Percentiles rank a stretch among this genome's conserved stretches.
Evolutionary conservation across 1,139 yeast genomes (phyloP).

Genomic region (Spencermartinsiella ligniputridi): DNA sequence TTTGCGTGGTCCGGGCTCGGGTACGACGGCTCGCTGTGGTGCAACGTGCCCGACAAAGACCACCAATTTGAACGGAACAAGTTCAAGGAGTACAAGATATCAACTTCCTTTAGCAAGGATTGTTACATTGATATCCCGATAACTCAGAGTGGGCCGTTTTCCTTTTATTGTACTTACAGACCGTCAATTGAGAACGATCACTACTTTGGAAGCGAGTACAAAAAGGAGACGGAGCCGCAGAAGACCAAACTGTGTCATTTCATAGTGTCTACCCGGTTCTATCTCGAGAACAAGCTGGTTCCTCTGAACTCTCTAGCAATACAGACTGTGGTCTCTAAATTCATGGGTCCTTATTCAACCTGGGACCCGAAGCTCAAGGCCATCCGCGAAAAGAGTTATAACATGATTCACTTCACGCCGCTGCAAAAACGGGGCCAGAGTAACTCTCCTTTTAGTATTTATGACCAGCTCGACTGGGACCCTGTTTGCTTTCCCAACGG

Average conservation of each 20-base stretch:
- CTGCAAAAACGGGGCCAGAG: conserved; percentile 84
- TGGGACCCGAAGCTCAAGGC: conserved; percentile 67
- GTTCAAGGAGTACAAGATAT: conserved; percentile 50
- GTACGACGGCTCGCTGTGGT: conserved; percentile 65
- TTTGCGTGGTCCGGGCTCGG: conserved; percentile 72
- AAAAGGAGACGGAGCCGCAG: background rate
- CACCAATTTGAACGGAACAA: conserved; percentile 50
- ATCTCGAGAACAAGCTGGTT: conserved; percentile 50
- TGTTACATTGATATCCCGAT: conserved; percentile 57
- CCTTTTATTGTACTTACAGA: conserved; percentile 39
- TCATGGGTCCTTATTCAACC: conserved; percentile 64
- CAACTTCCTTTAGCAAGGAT: conserved; percentile 42
- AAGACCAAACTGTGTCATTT: conserved; percentile 61
- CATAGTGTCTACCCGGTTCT: conserved; percentile 74
- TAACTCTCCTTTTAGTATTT: conserved; percentile 88
- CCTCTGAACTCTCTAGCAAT: conserved; percentile 79
- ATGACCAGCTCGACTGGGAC: conserved; percentile 79
- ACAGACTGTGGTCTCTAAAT: conserved; percentile 84
- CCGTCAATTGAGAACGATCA: conserved; percentile 21
- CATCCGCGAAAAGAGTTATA: conserved; percentile 73
- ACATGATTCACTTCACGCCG: conserved; percentile 95
- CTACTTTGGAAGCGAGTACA: conserved; percentile 16
- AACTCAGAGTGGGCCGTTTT: conserved; percentile 72
- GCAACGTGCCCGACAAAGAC: conserved; percentile 61
- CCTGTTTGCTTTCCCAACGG: conserved; percentile 52